Conservation (phyloP, 169 alveolate species). For the Plasmodium sp. region DNA sequence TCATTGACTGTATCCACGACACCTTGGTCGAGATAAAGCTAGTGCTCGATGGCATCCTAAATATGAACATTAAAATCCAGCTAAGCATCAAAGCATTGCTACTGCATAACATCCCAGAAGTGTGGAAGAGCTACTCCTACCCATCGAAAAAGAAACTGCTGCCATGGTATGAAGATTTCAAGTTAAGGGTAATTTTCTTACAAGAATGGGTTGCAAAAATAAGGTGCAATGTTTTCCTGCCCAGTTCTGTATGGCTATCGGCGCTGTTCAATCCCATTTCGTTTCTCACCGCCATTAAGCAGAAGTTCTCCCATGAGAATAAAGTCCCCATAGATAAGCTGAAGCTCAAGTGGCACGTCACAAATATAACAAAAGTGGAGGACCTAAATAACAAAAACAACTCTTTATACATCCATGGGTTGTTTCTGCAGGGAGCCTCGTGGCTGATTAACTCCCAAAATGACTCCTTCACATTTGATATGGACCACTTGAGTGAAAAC, state of each 20-base stretch:
- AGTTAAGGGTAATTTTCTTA: constrained; percentile 61
- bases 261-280: constrained; percentile 97
- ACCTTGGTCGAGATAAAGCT: constrained; percentile 54
- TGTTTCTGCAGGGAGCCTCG: constrained; percentile 66
- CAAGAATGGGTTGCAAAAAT: constrained; percentile 68
- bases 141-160: constrained; percentile 62
- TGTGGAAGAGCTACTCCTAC: constrained; percentile 57
- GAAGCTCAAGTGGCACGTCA: constrained; percentile 61
- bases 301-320: constrained; percentile 75
- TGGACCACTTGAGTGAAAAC: constrained; percentile 24
- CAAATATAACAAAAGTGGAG: constrained; percentile 59
- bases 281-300: constrained; percentile 95
- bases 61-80: constrained; percentile 59
- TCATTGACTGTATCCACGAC: constrained; percentile 56
- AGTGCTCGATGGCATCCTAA: constrained; percentile 55
- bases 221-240: constrained; percentile 23
- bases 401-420: constrained; percentile 61
- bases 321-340: constrained; percentile 61
- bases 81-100: constrained; percentile 38
- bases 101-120: constrained; percentile 61
- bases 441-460: constrained; percentile 57
- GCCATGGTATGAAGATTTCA: constrained; percentile 72
- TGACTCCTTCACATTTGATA: constrained; percentile 50
- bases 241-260: constrained; percentile 83
- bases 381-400: constrained; percentile 64